Base-by-base conservation (phyloP, 2,329 filamentous ascomycete genomes). In the Alternaria metachromatica region DNA sequence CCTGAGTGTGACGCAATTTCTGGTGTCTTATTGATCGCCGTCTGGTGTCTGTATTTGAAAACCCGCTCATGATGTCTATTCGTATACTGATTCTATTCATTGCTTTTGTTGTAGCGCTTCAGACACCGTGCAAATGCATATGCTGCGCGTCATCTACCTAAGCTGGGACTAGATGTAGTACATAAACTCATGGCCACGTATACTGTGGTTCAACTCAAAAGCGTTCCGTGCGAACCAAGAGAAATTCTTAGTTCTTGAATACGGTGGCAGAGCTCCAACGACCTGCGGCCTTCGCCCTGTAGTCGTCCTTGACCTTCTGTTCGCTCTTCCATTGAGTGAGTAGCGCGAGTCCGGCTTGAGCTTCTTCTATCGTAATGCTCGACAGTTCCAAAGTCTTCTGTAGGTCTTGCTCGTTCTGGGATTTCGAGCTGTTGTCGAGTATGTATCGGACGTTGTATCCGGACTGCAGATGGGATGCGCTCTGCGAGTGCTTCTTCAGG, bases 341-440 rank as follows among this genome's bases (percentile, higher is more conserved):
- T 30, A 87, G 64, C 12, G 82, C 79, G 30, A 90, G 77, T 3
- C 87, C 87, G 50, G 82, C 82, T 10, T 84, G 72, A 1, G 88
- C 90, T 63, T 90, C 86, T 45, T 86, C 83, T 25, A 89, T 80
- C 7, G 84, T 85, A 44, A 86, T 81, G 12, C 73, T 80, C 5
- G 85, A 78, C 7, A 87, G 73, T 25, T 87, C 84, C 12, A 92
- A 78, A 10, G 87, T 82, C n/a, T 82, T 83, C n/a, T 84, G 73
- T n/a, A 94, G 80, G 41, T 89, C 87, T 76, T 89, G 86, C 73
- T 91, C 90, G 61, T 83, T 85, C 72, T 86, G 82, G 3, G 82
- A 72, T 73, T 86, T 84, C 33, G 88, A 85, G 48, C 85, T 86
- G 12, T 84, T 80, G 41, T 88, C 87, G 18, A 94, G 81, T 1